These are phyloP conservation scores for Trypanosoma caninum DNA, from an alignment of 208 protist genomes.

Conservation along the genomic window DNA sequence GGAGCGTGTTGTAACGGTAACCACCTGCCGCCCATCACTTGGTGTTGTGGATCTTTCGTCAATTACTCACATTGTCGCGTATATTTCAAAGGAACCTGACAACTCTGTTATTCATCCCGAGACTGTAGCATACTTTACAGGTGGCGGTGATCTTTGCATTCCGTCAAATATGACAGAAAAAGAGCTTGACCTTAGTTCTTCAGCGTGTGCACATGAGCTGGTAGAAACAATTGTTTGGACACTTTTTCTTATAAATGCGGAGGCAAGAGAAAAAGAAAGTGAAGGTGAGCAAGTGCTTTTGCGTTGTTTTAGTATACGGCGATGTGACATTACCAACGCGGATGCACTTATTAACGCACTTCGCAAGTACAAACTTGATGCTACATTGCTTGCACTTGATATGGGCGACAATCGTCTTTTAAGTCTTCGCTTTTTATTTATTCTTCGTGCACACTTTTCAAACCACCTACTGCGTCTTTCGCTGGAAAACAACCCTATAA, in stretches of 20 bases:
- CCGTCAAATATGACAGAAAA: constrained; percentile 48
- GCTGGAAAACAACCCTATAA: constrained; percentile 73
- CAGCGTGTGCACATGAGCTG: constrained; percentile 51
- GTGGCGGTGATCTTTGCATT: constrained; percentile 1
- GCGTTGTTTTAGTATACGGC: constrained; percentile 44
- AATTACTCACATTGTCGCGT: constrained; percentile 48
- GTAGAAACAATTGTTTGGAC: constrained; percentile 62
- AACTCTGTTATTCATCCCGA: constrained; percentile 27
- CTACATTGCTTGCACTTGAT: constrained; percentile 67
- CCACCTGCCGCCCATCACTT: constrained; percentile 37
- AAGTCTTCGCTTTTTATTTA: constrained; percentile 78
- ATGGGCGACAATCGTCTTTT: constrained; percentile 70
- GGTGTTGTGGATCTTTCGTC: constrained; percentile 66
- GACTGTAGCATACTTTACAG: constrained; percentile 51
- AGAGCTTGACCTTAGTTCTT: constrained; percentile 62
- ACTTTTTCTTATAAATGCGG: constrained; percentile 31
- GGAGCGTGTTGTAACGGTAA: constrained; percentile 30
- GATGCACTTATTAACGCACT: constrained; percentile 60
- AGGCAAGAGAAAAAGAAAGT: too few species aligned
- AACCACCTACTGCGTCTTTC: constrained; percentile 74
- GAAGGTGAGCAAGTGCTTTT: constrained; percentile 28
- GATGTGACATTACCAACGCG: constrained; percentile 51
- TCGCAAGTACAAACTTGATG: constrained; percentile 46
- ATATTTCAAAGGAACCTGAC: constrained; percentile 35
- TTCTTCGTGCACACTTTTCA: constrained; percentile 60